Conservation (phyloP, 2,329 filamentous ascomycete genomes). For the Metarhizium brunneum region DNA sequence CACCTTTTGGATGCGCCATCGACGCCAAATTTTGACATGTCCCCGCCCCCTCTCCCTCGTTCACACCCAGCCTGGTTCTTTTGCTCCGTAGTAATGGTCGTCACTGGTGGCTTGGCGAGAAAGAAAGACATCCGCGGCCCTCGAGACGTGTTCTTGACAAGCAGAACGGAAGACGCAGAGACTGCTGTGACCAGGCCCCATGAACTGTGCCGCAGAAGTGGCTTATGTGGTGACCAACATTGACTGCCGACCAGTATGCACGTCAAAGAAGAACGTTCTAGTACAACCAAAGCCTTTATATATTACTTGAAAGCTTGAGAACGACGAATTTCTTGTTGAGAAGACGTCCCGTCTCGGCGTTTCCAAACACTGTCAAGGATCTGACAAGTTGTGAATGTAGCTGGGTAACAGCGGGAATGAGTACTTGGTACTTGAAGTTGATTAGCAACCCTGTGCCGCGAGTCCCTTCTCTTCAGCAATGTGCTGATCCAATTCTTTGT, state of each 20-base stretch:
- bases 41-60: not conserved
- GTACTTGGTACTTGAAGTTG: not conserved
- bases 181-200: not conserved
- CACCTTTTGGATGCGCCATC: not conserved
- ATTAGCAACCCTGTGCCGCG: not conserved
- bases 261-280: conserved; percentile 2
- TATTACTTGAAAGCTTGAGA: not conserved
- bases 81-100: not conserved
- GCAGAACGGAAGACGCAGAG: not conserved
- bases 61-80: not conserved
- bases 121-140: not conserved
- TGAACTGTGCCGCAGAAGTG: conserved; percentile 5
- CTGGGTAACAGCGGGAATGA: not conserved
- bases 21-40: not conserved
- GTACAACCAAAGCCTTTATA: conserved; percentile 1
- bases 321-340: not conserved
- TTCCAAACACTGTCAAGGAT: not conserved
- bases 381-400: not conserved
- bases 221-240: conserved; percentile 10
- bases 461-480: not conserved
- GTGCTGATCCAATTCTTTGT: not conserved
- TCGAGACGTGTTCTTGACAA: not conserved
- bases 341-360: not conserved
- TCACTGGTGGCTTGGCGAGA: not conserved
- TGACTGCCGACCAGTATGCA: conserved; percentile 11